These are phyloP conservation scores for Sphaceloma murrayae DNA, from an alignment of 2,329 filamentous ascomycete genomes.

Conservation along the genomic window DNA sequence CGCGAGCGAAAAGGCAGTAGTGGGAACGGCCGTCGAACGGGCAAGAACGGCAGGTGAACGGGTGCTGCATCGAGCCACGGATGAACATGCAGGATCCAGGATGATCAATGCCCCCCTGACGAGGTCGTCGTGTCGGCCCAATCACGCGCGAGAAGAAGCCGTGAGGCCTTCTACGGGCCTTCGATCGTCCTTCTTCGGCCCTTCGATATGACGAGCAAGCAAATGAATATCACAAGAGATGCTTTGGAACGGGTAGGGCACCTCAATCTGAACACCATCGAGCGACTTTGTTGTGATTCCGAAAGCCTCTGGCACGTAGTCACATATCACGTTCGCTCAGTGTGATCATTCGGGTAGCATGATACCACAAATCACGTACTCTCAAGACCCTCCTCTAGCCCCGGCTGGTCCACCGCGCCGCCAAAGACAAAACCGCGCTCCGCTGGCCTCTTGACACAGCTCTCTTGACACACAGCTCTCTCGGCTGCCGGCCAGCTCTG, in stretches of 20 bases:
- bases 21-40: slow-evolving; percentile 11
- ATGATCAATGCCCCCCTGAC: slow-evolving; percentile 13
- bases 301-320: no score
- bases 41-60: slow-evolving; percentile 15
- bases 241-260: slow-evolving; percentile 15
- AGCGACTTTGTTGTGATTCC: no score
- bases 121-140: slow-evolving; percentile 3
- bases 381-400: slow-evolving; percentile 6
- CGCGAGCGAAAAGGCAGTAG: slow-evolving; percentile 11
- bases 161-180: slow-evolving; percentile 15
- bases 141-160: neutral
- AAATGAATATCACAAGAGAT: slow-evolving; percentile 6
- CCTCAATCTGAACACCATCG: neutral
- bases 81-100: slow-evolving; percentile 2
- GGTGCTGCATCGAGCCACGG: slow-evolving; percentile 7
- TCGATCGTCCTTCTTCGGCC: slow-evolving; percentile 16
- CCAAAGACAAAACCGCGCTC: slow-evolving; percentile 13
- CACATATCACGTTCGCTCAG: no score
- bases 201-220: slow-evolving; percentile 14
- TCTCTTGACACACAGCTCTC: neutral
- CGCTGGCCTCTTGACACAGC: neutral
- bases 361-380: slow-evolving; percentile 1
- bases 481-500: slow-evolving; percentile 1
- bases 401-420: slow-evolving; percentile 8
- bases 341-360: no score